phyloP scores from a whole-genome alignment of 2,329 filamentous ascomycete species.

The Lachnellula arida region DNA sequence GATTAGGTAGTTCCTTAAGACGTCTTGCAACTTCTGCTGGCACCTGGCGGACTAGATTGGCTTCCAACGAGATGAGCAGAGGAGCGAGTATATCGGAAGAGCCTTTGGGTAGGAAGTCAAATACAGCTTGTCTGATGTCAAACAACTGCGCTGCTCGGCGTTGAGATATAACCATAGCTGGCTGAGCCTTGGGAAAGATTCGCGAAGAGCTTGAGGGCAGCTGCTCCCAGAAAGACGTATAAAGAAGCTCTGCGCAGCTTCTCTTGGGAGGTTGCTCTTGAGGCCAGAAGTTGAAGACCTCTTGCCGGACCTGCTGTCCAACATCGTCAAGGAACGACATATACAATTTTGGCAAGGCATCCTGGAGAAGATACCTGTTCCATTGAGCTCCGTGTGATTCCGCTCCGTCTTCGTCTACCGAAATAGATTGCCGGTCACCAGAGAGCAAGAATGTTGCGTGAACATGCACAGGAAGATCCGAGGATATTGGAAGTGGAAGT shows the following conservation, averaged over 20 bases:
- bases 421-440: slow-evolving; percentile 27
- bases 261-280: slow-evolving; percentile 4
- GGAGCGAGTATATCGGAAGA: slow-evolving; percentile 12
- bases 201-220: slow-evolving; percentile 12
- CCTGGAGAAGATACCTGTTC: slow-evolving; percentile 25
- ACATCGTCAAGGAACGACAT: slow-evolving; percentile 22
- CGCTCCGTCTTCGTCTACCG: slow-evolving; percentile 14
- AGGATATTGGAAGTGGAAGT: slow-evolving; percentile 20
- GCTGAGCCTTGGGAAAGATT: slow-evolving; percentile 20
- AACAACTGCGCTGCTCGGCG: slow-evolving; percentile 4
- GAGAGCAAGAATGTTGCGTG: slow-evolving; percentile 31
- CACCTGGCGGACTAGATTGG: slow-evolving; percentile 17
- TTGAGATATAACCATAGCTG: background rate
- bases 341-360: slow-evolving; percentile 24
- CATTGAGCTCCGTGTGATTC: slow-evolving; percentile 17
- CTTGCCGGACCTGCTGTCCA: slow-evolving; percentile 3
- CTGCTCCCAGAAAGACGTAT: slow-evolving; percentile 20
- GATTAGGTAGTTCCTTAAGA: slow-evolving; percentile 6
- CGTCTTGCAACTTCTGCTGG: slow-evolving; percentile 8
- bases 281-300: slow-evolving; percentile 24
- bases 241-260: slow-evolving; percentile 13
- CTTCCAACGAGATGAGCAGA: slow-evolving; percentile 12
- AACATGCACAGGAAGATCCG: slow-evolving; percentile 27
- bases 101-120: slow-evolving; percentile 19
- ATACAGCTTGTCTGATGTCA: slow-evolving; percentile 17